These are phyloP conservation scores for Penicillium sp. DNA, from an alignment of 2,329 filamentous ascomycete genomes.

Conservation along the genomic window DNA sequence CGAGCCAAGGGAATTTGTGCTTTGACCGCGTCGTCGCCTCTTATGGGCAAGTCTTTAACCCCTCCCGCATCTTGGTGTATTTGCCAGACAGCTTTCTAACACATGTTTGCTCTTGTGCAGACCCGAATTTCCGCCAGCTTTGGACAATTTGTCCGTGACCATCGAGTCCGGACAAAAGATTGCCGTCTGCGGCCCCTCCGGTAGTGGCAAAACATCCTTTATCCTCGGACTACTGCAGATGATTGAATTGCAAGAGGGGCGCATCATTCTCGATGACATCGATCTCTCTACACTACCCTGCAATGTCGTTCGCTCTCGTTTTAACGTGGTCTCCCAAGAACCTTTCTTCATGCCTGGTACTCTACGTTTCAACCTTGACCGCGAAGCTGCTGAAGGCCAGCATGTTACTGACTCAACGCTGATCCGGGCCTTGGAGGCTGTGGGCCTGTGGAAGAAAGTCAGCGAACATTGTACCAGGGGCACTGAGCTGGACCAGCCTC, in stretches of 20 bases:
- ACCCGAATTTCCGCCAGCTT: conserved; percentile 7
- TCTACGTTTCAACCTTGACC: conserved; percentile 27
- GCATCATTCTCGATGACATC: conserved; percentile 20
- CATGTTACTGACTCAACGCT: conserved; percentile 20
- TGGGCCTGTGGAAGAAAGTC: conserved; percentile 22
- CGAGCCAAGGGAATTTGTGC: conserved; percentile 12
- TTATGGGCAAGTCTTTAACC: conserved; percentile 1
- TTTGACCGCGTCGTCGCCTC: conserved; percentile 12
- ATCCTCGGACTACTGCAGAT: conserved; percentile 20
- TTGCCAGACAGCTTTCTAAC: neutral
- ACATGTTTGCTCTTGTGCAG: neutral
- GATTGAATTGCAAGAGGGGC: conserved; percentile 22
- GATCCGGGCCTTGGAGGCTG: conserved; percentile 15
- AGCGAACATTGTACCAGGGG: conserved; percentile 1
- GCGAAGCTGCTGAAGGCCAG: conserved; percentile 11
- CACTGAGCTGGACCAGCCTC: conserved; percentile 18
- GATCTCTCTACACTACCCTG: conserved; percentile 15
- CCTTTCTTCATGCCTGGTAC: conserved; percentile 20
- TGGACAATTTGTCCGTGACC: conserved; percentile 21
- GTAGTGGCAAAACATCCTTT: conserved; percentile 19
- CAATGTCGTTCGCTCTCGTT: conserved; percentile 10
- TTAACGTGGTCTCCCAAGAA: conserved; percentile 25
- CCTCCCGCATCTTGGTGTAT: neutral
- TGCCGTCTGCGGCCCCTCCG: conserved; percentile 25
- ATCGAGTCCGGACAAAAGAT: conserved; percentile 26